Evolutionary conservation across 805 yeast genomes (phyloP).

Genomic region (Pichia nakasei): DNA sequence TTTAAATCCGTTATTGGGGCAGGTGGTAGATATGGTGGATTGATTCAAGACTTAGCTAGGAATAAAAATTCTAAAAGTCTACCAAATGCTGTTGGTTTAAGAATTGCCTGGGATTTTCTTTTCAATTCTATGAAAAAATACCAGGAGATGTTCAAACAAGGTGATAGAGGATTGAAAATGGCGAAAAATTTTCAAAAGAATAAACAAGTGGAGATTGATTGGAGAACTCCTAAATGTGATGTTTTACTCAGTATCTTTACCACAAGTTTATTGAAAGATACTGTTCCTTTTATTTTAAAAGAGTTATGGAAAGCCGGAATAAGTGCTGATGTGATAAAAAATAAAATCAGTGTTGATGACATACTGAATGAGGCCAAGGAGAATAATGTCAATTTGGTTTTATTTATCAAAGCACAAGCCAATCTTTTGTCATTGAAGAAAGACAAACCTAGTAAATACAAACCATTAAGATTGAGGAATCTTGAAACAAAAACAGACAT

Average conservation of each 20-base stretch:
- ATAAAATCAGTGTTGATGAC: conserved; percentile 49
- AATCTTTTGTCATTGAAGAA: conserved; percentile 16
- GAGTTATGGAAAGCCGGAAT: conserved; percentile 72
- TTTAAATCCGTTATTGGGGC: conserved; percentile 55
- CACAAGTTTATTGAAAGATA: conserved; percentile 42
- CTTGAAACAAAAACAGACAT: conserved; percentile 50
- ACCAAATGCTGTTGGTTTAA: conserved; percentile 76
- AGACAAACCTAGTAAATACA: conserved; percentile 43
- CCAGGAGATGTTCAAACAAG: conserved; percentile 28
- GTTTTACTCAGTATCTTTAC: conserved; percentile 70
- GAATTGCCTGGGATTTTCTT: conserved; percentile 64
- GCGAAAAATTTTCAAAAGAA: conserved; percentile 25
- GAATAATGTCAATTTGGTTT: conserved; percentile 70
- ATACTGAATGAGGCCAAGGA: conserved; percentile 49
- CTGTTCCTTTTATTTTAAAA: conserved; percentile 56
- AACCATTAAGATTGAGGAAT: conserved; percentile 68
- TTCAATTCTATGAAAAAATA: conserved; percentile 42
- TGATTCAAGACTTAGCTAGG: conserved; percentile 60
- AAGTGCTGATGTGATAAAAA: conserved; percentile 58
- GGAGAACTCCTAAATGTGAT: conserved; percentile 64
- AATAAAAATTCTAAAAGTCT: conserved; percentile 24
- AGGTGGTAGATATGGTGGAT: conserved; percentile 87
- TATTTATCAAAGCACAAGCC: conserved; percentile 64
- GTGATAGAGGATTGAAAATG: conserved; percentile 15
- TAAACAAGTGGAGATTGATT: conserved; percentile 23